Evolutionary conservation across 2,329 filamentous ascomycete species (phyloP), one percentile per base, ranked within the genome.

Genomic region (Xylaria sp.): DNA sequence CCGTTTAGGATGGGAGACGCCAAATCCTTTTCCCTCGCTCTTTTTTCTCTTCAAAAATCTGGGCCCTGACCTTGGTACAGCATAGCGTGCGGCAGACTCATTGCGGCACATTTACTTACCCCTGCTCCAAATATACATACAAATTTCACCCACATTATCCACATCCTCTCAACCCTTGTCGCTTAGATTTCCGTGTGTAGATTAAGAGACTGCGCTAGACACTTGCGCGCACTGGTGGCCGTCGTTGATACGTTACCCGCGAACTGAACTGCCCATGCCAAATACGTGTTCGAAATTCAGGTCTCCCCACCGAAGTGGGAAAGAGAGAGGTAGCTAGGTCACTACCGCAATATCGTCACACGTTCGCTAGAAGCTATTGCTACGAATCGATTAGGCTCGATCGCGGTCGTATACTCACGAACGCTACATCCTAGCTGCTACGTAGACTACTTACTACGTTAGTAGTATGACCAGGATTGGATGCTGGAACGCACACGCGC

Each of bases 71-170:
- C 21, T 31, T 15, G 42, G 31, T 25, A 3, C 12, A 37, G 35
- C 12, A 17, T 15, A 43, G 35, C 17, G 21, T 38, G 43, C 25
- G 31, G 38, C 19, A 49, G 23, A 55, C 17, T 42, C 42, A 40
- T 17, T 17, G 50, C 17, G 37, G 17, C 21, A 55, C 14, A 31
- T 37, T 14, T 9, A 49, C 35, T 33, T 9, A 49, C 35, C 40
- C 46, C 25, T 57, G 31, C 31, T 43, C 33, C 21, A 19, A 61
- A 51, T 25, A 53, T n/a, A 28, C 53, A 11, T 35, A 51, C 23
- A 35, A 31, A 17, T 17, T 17, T 38, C 28, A 53, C 43, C 38
- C 33, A 49, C 54, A 58, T 45, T 51, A 61, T 55, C 62, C 58
- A 61, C 62, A 47, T 25, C 40, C 37, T 43, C 15, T 8, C 31